Percentiles rank a stretch among this genome's conserved stretches.
Evolutionary conservation across 768 basidiomycete genomes (phyloP).

Genomic region (Boletus tomentosulus): DNA sequence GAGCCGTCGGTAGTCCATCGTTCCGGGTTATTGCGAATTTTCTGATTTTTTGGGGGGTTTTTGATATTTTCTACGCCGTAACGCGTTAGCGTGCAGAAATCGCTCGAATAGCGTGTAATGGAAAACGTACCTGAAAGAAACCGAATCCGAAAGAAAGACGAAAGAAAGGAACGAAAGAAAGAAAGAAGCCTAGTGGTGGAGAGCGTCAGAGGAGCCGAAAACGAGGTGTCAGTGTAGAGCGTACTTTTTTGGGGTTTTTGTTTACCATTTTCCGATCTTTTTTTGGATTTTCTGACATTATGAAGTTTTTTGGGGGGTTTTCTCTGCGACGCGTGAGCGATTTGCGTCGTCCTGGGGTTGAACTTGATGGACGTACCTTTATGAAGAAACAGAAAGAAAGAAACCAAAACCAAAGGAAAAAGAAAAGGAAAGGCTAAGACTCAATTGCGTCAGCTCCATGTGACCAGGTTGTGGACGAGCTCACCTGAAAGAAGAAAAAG

Average conservation of each 20-base stretch:
- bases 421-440: background rate
- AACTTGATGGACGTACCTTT: no score
- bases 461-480: no score
- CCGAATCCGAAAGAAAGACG: background rate
- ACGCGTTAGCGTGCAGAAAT: background rate
- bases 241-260: background rate
- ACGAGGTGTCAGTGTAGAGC: background rate
- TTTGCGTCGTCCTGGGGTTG: no score
- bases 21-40: no score
- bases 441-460: background rate
- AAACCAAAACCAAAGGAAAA: no score
- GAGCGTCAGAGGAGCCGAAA: background rate
- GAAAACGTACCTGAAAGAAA: background rate
- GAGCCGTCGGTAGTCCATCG: no score
- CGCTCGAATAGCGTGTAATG: background rate
- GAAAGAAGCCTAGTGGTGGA: background rate
- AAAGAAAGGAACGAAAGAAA: background rate
- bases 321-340: no score
- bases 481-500: no score
- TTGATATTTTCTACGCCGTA: background rate
- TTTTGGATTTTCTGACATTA: no score
- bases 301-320: no score
- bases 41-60: no score
- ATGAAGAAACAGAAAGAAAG: no score
- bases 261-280: background rate